Conservation (phyloP, 1,284 basidiomycete genomes). For the Boletus albobrunnescens region DNA sequence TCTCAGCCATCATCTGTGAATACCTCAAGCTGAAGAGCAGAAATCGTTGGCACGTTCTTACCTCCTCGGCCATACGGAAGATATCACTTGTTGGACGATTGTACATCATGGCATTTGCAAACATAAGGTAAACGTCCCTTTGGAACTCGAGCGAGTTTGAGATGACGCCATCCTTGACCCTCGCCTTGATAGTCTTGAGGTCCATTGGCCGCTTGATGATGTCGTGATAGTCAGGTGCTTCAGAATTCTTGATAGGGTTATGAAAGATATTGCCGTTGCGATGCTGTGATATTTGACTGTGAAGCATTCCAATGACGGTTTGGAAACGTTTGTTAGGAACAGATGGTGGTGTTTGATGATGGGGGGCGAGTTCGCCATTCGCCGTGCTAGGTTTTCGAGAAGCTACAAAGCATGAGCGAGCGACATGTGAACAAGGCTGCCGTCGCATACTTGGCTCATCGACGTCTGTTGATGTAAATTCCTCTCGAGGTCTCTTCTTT, state of each 20-base stretch:
- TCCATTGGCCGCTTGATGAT: conserved; percentile 92
- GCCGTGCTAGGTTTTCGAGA: conserved; percentile 18
- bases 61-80: conserved; percentile 85
- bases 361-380: conserved; percentile 18
- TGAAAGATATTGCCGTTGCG: conserved; percentile 87
- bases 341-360: conserved; percentile 27
- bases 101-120: conserved; percentile 95
- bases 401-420: conserved; percentile 19
- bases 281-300: conserved; percentile 79
- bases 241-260: conserved; percentile 81
- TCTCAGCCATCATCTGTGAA: conserved; percentile 78
- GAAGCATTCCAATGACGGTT: conserved; percentile 73
- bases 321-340: conserved; percentile 70
- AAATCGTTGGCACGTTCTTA: conserved; percentile 33
- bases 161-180: conserved; percentile 80
- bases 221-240: conserved; percentile 87
- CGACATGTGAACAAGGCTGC: too few relatives aligned
- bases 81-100: conserved; percentile 83
- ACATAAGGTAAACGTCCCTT: conserved; percentile 87
- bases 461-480: conserved; percentile 51
- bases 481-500: conserved; percentile 63
- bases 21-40: neutral
- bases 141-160: conserved; percentile 81
- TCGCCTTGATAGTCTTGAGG: conserved; percentile 81
- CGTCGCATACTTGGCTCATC: conserved; percentile 51